These are phyloP conservation scores for Hypoxylon subgilvum DNA, from an alignment of 495 filamentous ascomycete species.

Conservation along the genomic window DNA sequence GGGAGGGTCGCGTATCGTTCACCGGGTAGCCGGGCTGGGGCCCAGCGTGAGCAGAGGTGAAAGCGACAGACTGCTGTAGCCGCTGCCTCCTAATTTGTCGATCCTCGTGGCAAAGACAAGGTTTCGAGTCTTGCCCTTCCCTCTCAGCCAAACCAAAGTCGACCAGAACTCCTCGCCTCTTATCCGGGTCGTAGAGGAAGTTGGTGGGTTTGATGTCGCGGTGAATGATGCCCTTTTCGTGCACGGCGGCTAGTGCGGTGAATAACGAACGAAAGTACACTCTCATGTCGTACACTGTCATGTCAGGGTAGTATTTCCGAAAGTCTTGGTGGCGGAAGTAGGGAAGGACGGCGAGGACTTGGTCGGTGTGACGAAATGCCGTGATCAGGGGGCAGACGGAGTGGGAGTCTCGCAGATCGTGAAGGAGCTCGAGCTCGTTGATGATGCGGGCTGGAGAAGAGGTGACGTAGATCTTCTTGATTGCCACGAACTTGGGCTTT, in stretches of 20 bases:
- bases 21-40: conserved; percentile 76
- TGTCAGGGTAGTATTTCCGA: conserved; percentile 88
- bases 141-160: conserved; percentile 95
- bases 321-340: conserved; percentile 97
- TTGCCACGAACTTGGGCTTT: conserved; percentile 80
- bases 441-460: conserved; percentile 90
- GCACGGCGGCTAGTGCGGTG: conserved; percentile 80
- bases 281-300: conserved; percentile 81
- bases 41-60: conserved; percentile 50
- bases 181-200: conserved; percentile 88
- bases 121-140: conserved; percentile 73
- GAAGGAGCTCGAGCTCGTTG: conserved; percentile 96
- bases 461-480: conserved; percentile 99
- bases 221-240: conserved; percentile 83
- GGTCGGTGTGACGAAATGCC: conserved; percentile 89
- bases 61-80: conserved; percentile 47
- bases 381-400: conserved; percentile 95
- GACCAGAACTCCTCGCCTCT: conserved; percentile 85
- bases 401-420: conserved; percentile 79
- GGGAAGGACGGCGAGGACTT: conserved; percentile 92
- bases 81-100: conserved; percentile 46
- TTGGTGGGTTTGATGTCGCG: conserved; percentile 99
- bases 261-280: conserved; percentile 91
- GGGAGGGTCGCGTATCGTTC: conserved; percentile 82
- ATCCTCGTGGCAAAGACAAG: conserved; percentile 71